A percentile compares a stretch with the other conserved stretches of the same genome.
Evolutionary conservation across 2,329 filamentous ascomycete genomes (phyloP).

Genomic region (Exophiala alcalophila): DNA sequence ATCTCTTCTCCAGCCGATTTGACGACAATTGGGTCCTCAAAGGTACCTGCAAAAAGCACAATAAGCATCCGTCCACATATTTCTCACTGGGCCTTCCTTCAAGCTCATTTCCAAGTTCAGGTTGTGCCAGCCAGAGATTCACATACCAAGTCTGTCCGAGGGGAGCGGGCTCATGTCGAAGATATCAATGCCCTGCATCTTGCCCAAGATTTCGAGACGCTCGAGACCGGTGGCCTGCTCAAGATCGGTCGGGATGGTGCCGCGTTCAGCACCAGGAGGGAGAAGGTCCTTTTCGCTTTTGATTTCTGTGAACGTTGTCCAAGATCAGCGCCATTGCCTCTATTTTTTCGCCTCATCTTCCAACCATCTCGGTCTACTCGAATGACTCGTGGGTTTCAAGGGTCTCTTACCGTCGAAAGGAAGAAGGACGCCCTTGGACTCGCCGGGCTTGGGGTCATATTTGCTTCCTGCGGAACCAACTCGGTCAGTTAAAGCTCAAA

Average conservation of each 20-base stretch:
- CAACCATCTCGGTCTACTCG: slow-evolving; percentile 8
- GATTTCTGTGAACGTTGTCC: slow-evolving; percentile 63
- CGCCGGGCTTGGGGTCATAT: slow-evolving; percentile 39
- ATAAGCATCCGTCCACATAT: slow-evolving; percentile 7
- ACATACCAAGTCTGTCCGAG: slow-evolving; percentile 76
- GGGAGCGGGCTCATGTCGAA: slow-evolving; percentile 99
- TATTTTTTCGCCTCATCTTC: slow-evolving; percentile 1
- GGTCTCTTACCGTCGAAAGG: slow-evolving; percentile 44
- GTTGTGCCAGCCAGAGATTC: neutral
- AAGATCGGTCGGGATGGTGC: slow-evolving; percentile 86
- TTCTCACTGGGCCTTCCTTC: slow-evolving; percentile 4
- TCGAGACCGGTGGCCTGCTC: slow-evolving; percentile 97
- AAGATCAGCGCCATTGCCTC: slow-evolving; percentile 9
- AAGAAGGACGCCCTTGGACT: slow-evolving; percentile 43
- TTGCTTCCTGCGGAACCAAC: slow-evolving; percentile 35
- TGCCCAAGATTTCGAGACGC: slow-evolving; percentile 96
- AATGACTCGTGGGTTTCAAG: slow-evolving; percentile 13
- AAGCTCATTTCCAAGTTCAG: neutral
- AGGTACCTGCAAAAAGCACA: slow-evolving; percentile 61
- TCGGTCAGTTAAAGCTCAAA: too few relatives aligned
- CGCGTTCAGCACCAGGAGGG: slow-evolving; percentile 74
- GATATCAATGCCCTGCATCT: slow-evolving; percentile 97
- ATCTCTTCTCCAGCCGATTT: slow-evolving; percentile 93
- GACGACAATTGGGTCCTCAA: slow-evolving; percentile 86
- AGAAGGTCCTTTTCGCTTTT: slow-evolving; percentile 77